Percentiles rank a stretch among this genome's conserved stretches.
phyloP scores from a whole-genome alignment of 345 rosid species.

The Anacardium occidentale region DNA sequence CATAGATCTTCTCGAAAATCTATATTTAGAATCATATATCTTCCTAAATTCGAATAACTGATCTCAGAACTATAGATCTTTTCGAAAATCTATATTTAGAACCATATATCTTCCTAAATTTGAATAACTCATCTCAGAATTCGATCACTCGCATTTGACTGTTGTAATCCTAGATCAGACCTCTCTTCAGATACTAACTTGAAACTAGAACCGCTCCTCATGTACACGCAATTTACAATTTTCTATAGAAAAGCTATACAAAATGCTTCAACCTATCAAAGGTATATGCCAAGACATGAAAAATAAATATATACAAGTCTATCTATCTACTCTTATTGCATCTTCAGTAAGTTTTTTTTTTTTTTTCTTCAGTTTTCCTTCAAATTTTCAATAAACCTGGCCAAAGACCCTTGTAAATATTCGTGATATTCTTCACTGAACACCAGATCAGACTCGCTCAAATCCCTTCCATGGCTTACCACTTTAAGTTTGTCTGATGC shows the following conservation, averaged over 20 bases:
- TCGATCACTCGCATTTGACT: too few species aligned
- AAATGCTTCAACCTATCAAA: background rate
- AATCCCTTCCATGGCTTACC: background rate
- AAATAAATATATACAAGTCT: background rate
- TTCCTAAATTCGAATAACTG: too few species aligned
- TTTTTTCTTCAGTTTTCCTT: slow-evolving; percentile 9
- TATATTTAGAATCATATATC: too few species aligned
- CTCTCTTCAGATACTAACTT: too few species aligned
- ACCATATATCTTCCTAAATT: too few species aligned
- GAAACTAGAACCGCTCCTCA: too few species aligned
- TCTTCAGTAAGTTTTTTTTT: background rate
- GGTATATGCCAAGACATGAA: background rate
- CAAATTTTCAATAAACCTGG: slow-evolving; percentile 21
- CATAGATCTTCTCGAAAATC: too few species aligned
- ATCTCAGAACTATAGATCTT: too few species aligned
- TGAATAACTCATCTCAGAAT: too few species aligned
- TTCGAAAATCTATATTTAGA: too few species aligned
- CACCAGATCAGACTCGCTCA: background rate
- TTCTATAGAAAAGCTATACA: background rate
- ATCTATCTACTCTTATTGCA: background rate
- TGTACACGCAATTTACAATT: background rate
- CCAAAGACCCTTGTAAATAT: slow-evolving; percentile 25
- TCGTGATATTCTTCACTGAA: slow-evolving; percentile 23
- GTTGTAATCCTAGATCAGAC: too few species aligned
- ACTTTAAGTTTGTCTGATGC: background rate